These are phyloP conservation scores for Elymus sibiricus DNA, from an alignment of 176 grass and related monocot genomes.

Conservation along the genomic window DNA sequence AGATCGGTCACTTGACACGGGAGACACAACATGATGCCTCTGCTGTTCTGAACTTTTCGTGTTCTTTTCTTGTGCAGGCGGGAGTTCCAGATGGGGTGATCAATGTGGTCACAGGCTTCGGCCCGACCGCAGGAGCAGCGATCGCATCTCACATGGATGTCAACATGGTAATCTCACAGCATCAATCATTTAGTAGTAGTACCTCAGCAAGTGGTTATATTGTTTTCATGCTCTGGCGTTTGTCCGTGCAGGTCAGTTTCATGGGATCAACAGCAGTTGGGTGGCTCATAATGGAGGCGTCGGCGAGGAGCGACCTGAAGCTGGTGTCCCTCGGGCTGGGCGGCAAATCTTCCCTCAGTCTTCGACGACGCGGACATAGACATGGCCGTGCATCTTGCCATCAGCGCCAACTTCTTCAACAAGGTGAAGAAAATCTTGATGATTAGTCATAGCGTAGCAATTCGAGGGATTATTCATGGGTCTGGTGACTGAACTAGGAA, in stretches of 20 bases:
- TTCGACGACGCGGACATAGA: conserved; percentile 54
- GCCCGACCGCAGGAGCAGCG: conserved; percentile 49
- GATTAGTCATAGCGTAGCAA: neutral
- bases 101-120: conserved; percentile 55
- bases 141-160: conserved; percentile 65
- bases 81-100: conserved; percentile 54
- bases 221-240: too few species aligned
- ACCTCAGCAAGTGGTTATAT: too few species aligned
- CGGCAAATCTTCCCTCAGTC: conserved; percentile 51
- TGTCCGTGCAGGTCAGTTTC: conserved; percentile 35
- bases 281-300: conserved; percentile 50
- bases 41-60: neutral
- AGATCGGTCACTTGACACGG: neutral
- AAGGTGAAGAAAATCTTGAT: conserved; percentile 7
- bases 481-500: neutral
- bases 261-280: conserved; percentile 57
- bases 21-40: neutral
- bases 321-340: conserved; percentile 51
- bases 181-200: too few species aligned
- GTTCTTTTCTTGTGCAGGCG: conserved; percentile 12
- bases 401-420: conserved; percentile 34
- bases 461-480: neutral
- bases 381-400: conserved; percentile 44
- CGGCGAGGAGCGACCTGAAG: conserved; percentile 58
- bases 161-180: neutral